phyloP scores from a whole-genome alignment of 2,329 filamentous ascomycete genomes.

The Colletotrichum liaoningense region DNA sequence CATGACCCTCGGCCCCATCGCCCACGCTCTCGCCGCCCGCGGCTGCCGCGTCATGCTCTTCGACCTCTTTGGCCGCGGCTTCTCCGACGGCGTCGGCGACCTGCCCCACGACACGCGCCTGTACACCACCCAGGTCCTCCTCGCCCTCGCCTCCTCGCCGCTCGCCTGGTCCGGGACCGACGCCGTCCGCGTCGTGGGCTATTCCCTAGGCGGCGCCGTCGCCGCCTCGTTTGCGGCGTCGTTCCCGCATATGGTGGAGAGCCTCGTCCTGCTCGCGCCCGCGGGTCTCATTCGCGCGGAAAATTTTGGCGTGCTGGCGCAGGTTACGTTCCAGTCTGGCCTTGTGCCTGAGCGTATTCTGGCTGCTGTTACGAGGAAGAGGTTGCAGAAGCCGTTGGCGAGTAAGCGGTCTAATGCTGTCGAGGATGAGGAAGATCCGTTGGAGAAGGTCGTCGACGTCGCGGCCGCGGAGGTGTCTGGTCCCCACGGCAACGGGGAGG shows the following conservation, averaged over 20 bases:
- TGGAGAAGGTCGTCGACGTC: slow-evolving; percentile 49
- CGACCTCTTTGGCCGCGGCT: slow-evolving; percentile 77
- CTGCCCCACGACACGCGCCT: slow-evolving; percentile 79
- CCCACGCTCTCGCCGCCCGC: slow-evolving; percentile 72
- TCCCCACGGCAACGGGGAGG: slow-evolving; percentile 39
- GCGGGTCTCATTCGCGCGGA: slow-evolving; percentile 75
- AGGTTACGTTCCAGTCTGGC: slow-evolving; percentile 66
- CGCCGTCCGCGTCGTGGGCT: slow-evolving; percentile 78
- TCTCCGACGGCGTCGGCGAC: slow-evolving; percentile 72
- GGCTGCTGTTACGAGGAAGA: slow-evolving; percentile 57
- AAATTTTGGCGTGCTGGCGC: slow-evolving; percentile 61
- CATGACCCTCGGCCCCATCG: slow-evolving; percentile 76
- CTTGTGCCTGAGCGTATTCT: slow-evolving; percentile 65
- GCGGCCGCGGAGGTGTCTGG: slow-evolving; percentile 55
- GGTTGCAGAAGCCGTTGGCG: slow-evolving; percentile 64
- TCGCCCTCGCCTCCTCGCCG: slow-evolving; percentile 78
- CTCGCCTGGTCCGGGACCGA: slow-evolving; percentile 72
- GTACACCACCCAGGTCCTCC: slow-evolving; percentile 78
- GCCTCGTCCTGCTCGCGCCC: slow-evolving; percentile 82
- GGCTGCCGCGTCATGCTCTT: slow-evolving; percentile 88
- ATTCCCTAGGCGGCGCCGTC: slow-evolving; percentile 85
- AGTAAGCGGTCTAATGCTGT: slow-evolving; percentile 42
- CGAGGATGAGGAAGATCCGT: slow-evolving; percentile 35
- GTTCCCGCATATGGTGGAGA: slow-evolving; percentile 77
- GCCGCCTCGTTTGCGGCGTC: slow-evolving; percentile 78